These are phyloP conservation scores for Apiotrichum akiyoshidainum DNA, from an alignment of 1,284 basidiomycete species.

Conservation along the genomic window DNA sequence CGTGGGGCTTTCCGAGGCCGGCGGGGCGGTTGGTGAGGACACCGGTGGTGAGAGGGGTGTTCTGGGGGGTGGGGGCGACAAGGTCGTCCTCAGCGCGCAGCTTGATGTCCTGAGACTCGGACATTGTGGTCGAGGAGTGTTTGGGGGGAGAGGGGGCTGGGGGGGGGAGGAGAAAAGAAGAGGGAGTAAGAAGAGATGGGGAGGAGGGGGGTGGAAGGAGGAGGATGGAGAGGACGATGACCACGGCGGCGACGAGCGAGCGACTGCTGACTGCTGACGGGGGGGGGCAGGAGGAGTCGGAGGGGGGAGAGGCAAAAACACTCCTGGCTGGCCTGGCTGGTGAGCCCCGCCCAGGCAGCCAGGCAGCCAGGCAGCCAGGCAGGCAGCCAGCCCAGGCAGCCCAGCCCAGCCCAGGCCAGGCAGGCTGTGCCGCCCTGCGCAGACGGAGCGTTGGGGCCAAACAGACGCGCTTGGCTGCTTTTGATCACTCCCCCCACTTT, in stretches of 20 bases:
- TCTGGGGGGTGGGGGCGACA: constrained; percentile 72
- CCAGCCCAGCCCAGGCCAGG: neutral
- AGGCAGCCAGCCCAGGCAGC: too few species aligned
- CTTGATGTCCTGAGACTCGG: constrained; percentile 44
- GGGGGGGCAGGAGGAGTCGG: neutral
- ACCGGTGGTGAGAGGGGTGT: constrained; percentile 69
- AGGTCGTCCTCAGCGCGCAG: constrained; percentile 32
- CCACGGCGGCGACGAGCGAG: constrained; percentile 1
- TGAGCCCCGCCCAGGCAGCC: too few species aligned
- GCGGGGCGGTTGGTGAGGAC: constrained; percentile 62
- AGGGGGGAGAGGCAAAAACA: neutral
- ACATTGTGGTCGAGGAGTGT: constrained; percentile 31
- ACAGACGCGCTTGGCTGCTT: too few species aligned
- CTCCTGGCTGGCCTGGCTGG: too few species aligned
- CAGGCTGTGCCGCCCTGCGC: neutral
- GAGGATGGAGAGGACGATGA: neutral
- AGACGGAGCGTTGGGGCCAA: too few species aligned
- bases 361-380: too few species aligned
- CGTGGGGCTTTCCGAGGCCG: constrained; percentile 65
- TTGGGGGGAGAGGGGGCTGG: neutral
- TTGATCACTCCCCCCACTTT: too few species aligned
- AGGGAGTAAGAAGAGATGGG: neutral
- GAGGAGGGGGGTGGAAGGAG: neutral
- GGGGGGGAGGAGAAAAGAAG: neutral
- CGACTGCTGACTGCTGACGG: neutral